phyloP scores from a whole-genome alignment of 1,284 basidiomycete species.

The Apiotrichum sp. region DNA sequence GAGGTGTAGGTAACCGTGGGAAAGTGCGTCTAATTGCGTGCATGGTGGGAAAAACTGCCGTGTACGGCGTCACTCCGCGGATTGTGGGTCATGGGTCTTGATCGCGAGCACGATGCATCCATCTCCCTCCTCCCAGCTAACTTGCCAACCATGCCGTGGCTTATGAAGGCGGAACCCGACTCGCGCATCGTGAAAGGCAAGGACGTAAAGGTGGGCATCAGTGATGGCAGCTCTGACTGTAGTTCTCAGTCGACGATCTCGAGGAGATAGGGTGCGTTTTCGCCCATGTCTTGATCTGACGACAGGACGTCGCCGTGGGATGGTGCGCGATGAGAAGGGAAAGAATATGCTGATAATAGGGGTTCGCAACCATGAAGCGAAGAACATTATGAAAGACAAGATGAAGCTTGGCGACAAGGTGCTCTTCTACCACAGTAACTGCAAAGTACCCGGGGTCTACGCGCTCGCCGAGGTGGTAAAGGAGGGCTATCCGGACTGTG shows the following conservation, averaged over 20 bases:
- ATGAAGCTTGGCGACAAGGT: slow-evolving; percentile 73
- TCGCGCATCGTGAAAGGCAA: slow-evolving; percentile 80
- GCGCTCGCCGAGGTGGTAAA: slow-evolving; percentile 75
- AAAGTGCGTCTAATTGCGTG: too few species aligned
- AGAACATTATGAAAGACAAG: slow-evolving; percentile 76
- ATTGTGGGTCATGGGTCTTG: too few species aligned
- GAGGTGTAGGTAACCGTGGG: too few species aligned
- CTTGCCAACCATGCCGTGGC: slow-evolving; percentile 53
- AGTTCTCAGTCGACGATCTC: slow-evolving; percentile 91
- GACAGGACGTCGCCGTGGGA: slow-evolving; percentile 74
- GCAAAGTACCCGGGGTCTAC: slow-evolving; percentile 79
- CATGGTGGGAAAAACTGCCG: too few species aligned
- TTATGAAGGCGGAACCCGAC: slow-evolving; percentile 88
- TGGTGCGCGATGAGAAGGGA: slow-evolving; percentile 50
- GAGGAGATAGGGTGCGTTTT: slow-evolving; percentile 53
- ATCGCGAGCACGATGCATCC: too few species aligned
- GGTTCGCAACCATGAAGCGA: slow-evolving; percentile 75
- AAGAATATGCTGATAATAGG: slow-evolving; percentile 19
- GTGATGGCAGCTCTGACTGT: slow-evolving; percentile 56
- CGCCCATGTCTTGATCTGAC: background rate
- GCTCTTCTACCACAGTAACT: slow-evolving; percentile 85
- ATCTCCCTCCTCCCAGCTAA: too few species aligned
- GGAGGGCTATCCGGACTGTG: slow-evolving; percentile 84
- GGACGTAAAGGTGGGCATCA: slow-evolving; percentile 68
- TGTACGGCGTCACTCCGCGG: too few species aligned